Base-by-base conservation (phyloP, 1,284 basidiomycete genomes). In the Tilletia indica region DNA sequence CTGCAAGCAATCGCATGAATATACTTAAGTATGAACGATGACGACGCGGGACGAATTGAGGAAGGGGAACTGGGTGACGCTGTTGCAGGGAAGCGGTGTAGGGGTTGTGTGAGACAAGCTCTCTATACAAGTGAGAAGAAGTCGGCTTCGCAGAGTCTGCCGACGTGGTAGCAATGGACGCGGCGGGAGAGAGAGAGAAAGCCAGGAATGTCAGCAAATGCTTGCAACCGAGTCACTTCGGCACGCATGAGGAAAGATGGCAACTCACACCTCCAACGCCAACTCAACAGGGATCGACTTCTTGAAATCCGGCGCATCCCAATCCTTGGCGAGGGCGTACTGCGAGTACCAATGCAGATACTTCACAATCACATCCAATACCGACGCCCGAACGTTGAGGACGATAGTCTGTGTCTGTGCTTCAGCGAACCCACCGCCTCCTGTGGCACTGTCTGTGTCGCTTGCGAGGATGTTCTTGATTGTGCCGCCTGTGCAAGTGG, bases 391-490 rank as follows among this genome's bases (percentile, higher is more conserved):
- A 2, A 64, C 61, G 36, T 64, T 64, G 61, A 64, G 61, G 36
- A 36, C 12, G 61, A 64, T 64, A 36, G 61, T 64, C 6, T 64
- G 61, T 19, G 61, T 64, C 14, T 64, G 61, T 19, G 61, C 61
- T 39, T 64, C 61, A 12, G 61, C 61, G n/a, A 64, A 64, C 31
- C 61, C 61, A 36, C 61, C 61, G 31, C 61, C 61, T 5, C 36
- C 61, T 9, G 36, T 34, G 34, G 34, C 61, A 16, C 36, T 21
- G 36, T 38, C 61, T 11, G 36, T 36, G 34, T 38, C 61, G 36
- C 19, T n/a, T 11, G 61, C 61, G 61, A 64, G 61, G 61, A 64
- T 64, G 61, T 64, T 64, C 61, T 64, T 64, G 61, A 64, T 64
- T 6, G 61, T 64, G 31, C 61, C 61, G 8, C 61, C 61, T 12